These are phyloP conservation scores for Talaromyces sp. DNA, from an alignment of 2,329 filamentous ascomycete genomes.

Conservation along the genomic window DNA sequence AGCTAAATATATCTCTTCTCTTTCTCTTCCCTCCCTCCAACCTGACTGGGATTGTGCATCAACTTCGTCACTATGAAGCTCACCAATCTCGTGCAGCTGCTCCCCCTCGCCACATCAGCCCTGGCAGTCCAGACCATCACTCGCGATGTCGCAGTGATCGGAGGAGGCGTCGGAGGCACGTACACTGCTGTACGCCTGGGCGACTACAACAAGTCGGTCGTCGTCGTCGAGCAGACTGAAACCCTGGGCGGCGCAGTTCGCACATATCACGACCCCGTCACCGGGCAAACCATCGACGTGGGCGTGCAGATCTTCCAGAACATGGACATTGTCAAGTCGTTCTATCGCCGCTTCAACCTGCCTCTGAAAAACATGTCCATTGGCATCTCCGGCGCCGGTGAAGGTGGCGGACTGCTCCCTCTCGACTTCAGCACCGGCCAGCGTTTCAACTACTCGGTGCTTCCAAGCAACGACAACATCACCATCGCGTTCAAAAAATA, in stretches of 20 bases:
- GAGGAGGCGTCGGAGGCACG: constrained; percentile 24
- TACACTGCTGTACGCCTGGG: constrained; percentile 25
- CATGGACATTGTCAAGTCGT: constrained; percentile 15
- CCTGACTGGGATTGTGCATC: neutral
- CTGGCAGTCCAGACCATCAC: constrained; percentile 7
- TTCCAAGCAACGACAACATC: neutral
- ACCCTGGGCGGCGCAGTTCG: constrained; percentile 23
- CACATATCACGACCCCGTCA: constrained; percentile 20
- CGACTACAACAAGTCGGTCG: constrained; percentile 20
- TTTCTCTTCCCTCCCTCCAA: too few relatives aligned
- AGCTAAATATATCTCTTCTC: neutral
- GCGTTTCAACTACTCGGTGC: constrained; percentile 10
- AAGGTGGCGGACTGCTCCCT: neutral
- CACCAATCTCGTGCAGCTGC: neutral
- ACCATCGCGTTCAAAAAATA: constrained; percentile 13
- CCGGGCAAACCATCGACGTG: constrained; percentile 19
- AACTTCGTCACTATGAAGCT: neutral
- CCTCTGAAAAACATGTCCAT: constrained; percentile 1
- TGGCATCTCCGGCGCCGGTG: neutral
- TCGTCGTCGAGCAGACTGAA: constrained; percentile 22
- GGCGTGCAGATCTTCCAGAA: constrained; percentile 24
- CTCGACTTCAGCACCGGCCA: constrained; percentile 21
- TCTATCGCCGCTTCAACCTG: constrained; percentile 15
- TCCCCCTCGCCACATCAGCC: neutral
- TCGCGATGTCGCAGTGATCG: constrained; percentile 25